Percentiles rank a stretch among this genome's conserved stretches.
Conservation (phyloP, 192 early-diverging fungal genomes). For the Geranomyces michiganensis region DNA sequence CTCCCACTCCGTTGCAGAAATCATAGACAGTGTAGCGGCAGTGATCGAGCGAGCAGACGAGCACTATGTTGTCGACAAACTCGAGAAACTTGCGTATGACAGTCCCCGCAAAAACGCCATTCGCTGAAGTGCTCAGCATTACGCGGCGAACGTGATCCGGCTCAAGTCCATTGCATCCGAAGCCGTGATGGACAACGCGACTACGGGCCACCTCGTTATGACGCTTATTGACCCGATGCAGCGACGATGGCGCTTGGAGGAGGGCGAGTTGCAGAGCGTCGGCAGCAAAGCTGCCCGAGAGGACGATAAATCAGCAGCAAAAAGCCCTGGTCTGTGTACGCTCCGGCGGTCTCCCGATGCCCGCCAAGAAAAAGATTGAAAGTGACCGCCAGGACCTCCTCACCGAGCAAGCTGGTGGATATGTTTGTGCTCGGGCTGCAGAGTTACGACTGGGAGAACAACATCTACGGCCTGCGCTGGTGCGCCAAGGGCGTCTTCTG, state of each 20-base stretch:
- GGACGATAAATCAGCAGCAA: not conserved
- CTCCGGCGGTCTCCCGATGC: conserved; percentile 8
- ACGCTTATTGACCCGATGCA: not conserved
- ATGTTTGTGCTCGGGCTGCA: conserved; percentile 21
- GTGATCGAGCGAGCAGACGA: too few relatives aligned
- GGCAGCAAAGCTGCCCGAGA: conserved; percentile 13
- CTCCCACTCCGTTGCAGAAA: not conserved
- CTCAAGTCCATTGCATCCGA: conserved; percentile 6
- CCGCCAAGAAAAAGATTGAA: not conserved
- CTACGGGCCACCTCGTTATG: conserved; percentile 3
- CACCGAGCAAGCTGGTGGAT: not conserved
- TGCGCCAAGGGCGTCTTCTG: conserved; percentile 2
- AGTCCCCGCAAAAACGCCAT: not conserved
- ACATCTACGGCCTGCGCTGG: conserved; percentile 14
- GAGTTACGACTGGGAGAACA: conserved; percentile 7
- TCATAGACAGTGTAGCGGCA: conserved; percentile 11
- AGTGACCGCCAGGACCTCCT: conserved; percentile 5
- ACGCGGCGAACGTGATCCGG: not conserved
- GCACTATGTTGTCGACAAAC: conserved; percentile 1
- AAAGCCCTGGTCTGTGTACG: conserved; percentile 6
- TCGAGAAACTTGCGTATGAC: not conserved
- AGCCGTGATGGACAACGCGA: conserved; percentile 6
- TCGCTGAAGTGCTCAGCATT: conserved; percentile 5
- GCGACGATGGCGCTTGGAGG: not conserved
- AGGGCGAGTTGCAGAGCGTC: conserved; percentile 11